Percentiles rank a stretch among this genome's conserved stretches.
phyloP scores from a whole-genome alignment of 2,329 filamentous ascomycete genomes.

The Colletotrichum noveboracense region DNA sequence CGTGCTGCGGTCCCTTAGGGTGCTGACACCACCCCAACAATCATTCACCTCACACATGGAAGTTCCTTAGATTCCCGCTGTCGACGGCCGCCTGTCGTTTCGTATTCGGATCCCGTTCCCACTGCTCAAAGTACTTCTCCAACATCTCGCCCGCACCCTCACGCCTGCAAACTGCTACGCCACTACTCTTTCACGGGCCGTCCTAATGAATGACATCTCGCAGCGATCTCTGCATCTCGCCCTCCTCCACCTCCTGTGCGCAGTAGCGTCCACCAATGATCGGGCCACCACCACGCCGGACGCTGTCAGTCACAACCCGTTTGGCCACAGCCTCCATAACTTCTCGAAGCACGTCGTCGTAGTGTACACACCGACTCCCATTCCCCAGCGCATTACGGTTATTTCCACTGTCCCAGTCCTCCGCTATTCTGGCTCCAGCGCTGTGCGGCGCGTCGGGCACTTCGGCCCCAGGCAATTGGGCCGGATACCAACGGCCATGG shows the following conservation, averaged over 20 bases:
- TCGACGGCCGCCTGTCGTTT: not conserved
- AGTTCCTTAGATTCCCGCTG: not conserved
- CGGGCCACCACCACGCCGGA: not conserved
- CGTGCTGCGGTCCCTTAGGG: not conserved
- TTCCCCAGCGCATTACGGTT: not conserved
- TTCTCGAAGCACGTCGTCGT: not conserved
- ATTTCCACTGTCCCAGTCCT: not conserved
- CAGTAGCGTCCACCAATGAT: not conserved
- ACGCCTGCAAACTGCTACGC: not conserved
- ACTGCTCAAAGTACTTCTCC: not conserved
- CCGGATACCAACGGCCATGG: not conserved
- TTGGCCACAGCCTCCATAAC: not conserved
- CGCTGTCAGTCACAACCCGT: not conserved
- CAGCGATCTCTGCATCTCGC: not conserved
- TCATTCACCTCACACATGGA: not conserved
- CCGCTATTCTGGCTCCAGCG: not conserved
- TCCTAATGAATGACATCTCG: not conserved
- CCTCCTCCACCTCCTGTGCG: not conserved
- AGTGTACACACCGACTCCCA: not conserved
- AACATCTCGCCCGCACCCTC: not conserved
- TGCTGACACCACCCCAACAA: not conserved
- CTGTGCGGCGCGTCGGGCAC: not conserved
- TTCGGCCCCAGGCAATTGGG: not conserved
- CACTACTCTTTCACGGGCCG: not conserved
- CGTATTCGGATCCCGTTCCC: slow-evolving; percentile 3